Evolutionary conservation across 2,329 filamentous ascomycete genomes (phyloP).

Genomic region (Akanthomyces muscarius): DNA sequence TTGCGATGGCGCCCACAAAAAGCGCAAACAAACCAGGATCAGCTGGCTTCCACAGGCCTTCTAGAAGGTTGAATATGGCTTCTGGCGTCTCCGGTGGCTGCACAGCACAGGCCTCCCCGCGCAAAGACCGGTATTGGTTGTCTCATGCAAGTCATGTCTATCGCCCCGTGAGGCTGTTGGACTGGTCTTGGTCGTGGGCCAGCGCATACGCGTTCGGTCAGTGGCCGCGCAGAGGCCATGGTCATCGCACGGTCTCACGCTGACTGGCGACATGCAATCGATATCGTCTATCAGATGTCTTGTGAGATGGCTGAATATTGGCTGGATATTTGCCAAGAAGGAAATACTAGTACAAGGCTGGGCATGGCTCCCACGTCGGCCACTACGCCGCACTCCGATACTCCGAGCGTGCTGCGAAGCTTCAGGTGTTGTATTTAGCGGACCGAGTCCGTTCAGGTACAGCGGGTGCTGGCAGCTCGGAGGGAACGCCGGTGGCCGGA

Average conservation of each 20-base stretch:
- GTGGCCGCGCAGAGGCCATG: neutral
- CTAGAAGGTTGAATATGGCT: neutral
- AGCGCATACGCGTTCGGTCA: neutral
- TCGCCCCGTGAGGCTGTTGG: neutral
- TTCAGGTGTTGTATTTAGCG: neutral
- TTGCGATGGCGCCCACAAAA: neutral
- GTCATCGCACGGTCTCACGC: neutral
- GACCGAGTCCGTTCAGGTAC: too few relatives aligned
- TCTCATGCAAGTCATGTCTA: neutral
- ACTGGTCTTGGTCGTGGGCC: neutral
- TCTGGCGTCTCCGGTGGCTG: neutral
- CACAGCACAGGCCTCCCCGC: too few relatives aligned
- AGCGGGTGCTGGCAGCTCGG: neutral
- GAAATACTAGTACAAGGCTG: neutral
- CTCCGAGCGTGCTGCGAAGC: neutral
- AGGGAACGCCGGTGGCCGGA: slow-evolving; percentile 5
- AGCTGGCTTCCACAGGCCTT: neutral
- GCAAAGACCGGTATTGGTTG: neutral
- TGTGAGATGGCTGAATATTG: neutral
- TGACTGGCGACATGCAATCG: neutral
- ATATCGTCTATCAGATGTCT: neutral
- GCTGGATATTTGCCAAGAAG: neutral
- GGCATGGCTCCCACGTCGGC: neutral
- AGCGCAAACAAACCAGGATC: slow-evolving; percentile 10
- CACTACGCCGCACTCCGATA: slow-evolving; percentile 6